These are phyloP conservation scores for Suillus clintonianus DNA, from an alignment of 768 basidiomycete species.

Conservation along the genomic window DNA sequence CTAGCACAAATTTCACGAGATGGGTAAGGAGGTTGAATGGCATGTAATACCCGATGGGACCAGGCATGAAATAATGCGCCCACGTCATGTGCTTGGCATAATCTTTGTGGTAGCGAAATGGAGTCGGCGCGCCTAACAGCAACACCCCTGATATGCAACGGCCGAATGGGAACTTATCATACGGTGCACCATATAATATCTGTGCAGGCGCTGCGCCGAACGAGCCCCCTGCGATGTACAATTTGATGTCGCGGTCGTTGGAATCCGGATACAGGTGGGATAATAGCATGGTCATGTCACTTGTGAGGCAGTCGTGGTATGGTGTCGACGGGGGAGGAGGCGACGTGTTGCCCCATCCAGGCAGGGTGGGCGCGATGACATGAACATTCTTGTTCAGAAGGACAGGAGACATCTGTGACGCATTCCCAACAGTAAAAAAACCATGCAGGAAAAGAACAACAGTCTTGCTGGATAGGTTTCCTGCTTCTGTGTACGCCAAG, in stretches of 20 bases:
- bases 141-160: conserved; percentile 47
- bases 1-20: conserved; percentile 34
- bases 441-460: conserved; percentile 60
- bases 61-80: conserved; percentile 46
- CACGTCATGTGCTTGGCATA: conserved; percentile 50
- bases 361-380: conserved; percentile 52
- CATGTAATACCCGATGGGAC: conserved; percentile 43
- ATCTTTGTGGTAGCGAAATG: conserved; percentile 45
- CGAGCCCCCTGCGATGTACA: conserved; percentile 55
- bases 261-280: conserved; percentile 49
- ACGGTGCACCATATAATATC: conserved; percentile 54
- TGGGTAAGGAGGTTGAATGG: conserved; percentile 42
- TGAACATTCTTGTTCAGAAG: conserved; percentile 45
- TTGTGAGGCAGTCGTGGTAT: conserved; percentile 43
- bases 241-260: conserved; percentile 34
- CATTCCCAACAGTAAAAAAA: conserved; percentile 52
- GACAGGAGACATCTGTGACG: conserved; percentile 33
- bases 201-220: conserved; percentile 58
- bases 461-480: conserved; percentile 48
- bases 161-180: conserved; percentile 52
- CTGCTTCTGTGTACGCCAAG: conserved; percentile 55
- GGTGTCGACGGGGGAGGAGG: conserved; percentile 34
- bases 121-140: conserved; percentile 48
- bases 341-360: conserved; percentile 60
- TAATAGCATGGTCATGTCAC: conserved; percentile 49